These are phyloP conservation scores for Tetrahymena malaccensis DNA, from an alignment of 73 alveolate species.

Conservation along the genomic window DNA sequence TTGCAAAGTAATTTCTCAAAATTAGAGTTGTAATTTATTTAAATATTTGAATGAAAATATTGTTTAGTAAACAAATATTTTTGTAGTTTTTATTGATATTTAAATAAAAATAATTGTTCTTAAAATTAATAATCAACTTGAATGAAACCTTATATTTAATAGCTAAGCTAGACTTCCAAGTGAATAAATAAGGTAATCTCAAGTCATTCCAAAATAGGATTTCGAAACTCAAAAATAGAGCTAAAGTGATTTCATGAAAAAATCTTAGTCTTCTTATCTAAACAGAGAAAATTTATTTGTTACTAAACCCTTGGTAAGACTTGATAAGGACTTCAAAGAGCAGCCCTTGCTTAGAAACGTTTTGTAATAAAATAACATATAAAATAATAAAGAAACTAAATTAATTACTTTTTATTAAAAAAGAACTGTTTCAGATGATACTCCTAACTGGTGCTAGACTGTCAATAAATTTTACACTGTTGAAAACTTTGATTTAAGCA, in stretches of 20 bases:
- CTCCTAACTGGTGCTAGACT: constrained; percentile 31
- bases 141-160: background rate
- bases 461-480: constrained; percentile 34
- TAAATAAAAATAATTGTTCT: background rate
- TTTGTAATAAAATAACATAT: background rate
- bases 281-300: constrained; percentile 32
- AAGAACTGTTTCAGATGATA: constrained; percentile 33
- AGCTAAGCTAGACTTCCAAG: constrained; percentile 19
- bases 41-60: background rate
- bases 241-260: background rate
- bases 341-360: constrained; percentile 21
- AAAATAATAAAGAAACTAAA: background rate
- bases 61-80: background rate
- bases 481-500: constrained; percentile 18
- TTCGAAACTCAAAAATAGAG: background rate
- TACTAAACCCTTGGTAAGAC: constrained; percentile 23
- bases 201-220: background rate
- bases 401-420: background rate
- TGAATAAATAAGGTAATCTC: background rate
- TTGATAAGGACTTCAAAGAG: constrained; percentile 24
- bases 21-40: background rate
- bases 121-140: no score
- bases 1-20: constrained; percentile 18
- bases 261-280: background rate
- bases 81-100: no score